phyloP scores from a whole-genome alignment of 345 rosid genomes.

The Ceriops tagal region DNA sequence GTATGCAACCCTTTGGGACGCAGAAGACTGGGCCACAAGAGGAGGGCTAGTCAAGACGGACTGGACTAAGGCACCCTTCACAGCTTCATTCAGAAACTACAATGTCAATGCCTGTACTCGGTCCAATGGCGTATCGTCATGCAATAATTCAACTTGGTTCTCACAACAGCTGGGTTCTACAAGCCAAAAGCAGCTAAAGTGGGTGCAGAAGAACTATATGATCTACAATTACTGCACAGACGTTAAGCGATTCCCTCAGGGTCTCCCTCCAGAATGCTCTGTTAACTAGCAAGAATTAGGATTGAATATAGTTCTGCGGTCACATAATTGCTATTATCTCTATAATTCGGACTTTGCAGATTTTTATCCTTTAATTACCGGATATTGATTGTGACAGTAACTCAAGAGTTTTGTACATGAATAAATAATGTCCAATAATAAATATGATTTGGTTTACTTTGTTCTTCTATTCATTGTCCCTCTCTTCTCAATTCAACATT shows the following conservation, averaged over 20 bases:
- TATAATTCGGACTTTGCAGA: not conserved
- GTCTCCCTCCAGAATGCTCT: slow-evolving; percentile 46
- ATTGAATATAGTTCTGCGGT: not conserved
- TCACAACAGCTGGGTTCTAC: slow-evolving; percentile 38
- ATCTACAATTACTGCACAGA: slow-evolving; percentile 65
- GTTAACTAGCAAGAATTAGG: not conserved
- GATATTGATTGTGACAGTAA: too few relatives aligned
- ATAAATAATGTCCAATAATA: too few relatives aligned
- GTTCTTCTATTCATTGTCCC: too few relatives aligned
- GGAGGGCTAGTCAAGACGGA: slow-evolving; percentile 59
- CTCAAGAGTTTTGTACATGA: too few relatives aligned
- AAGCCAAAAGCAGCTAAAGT: slow-evolving; percentile 32
- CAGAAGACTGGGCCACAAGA: slow-evolving; percentile 71
- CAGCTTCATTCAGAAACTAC: slow-evolving; percentile 54
- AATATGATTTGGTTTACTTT: too few relatives aligned
- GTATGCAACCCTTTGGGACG: slow-evolving; percentile 61
- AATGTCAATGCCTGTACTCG: slow-evolving; percentile 41
- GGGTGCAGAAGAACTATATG: slow-evolving; percentile 63
- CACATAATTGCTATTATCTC: not conserved
- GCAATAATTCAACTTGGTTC: slow-evolving; percentile 32
- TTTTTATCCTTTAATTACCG: not conserved
- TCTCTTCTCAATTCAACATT: too few relatives aligned
- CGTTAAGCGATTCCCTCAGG: slow-evolving; percentile 46
- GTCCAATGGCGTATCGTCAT: slow-evolving; percentile 42
- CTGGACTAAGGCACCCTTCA: slow-evolving; percentile 67